These are phyloP conservation scores for Dryas integrifolia DNA, from an alignment of 331 rosid genomes.

Conservation along the genomic window DNA sequence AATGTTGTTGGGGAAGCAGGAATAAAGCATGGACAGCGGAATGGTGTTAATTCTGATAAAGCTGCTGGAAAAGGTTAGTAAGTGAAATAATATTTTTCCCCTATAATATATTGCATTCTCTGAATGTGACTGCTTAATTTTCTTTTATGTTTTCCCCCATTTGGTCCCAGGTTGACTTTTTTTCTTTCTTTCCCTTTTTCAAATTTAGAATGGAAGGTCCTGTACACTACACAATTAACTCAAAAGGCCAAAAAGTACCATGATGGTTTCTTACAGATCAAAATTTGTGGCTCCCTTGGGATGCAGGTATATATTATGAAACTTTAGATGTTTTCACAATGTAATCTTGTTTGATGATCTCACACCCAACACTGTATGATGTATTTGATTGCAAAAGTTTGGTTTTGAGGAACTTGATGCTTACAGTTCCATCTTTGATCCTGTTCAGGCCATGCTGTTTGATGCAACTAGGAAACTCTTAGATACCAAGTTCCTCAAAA, in stretches of 20 bases:
- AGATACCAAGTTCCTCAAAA: conserved; percentile 61
- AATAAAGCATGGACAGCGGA: conserved; percentile 15
- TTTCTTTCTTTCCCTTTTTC: conserved; percentile 2
- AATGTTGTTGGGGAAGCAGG: conserved; percentile 12
- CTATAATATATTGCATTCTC: not conserved
- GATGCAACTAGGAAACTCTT: conserved; percentile 53
- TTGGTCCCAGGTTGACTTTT: not conserved
- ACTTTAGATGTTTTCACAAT: conserved; percentile 20
- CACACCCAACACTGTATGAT: conserved; percentile 1
- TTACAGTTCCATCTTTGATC: conserved; percentile 12
- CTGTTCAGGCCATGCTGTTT: conserved; percentile 55
- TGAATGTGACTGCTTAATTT: not conserved
- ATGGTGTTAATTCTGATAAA: conserved; percentile 3
- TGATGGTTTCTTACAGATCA: conserved; percentile 60
- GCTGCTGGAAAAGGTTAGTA: conserved; percentile 19
- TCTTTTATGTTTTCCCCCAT: not conserved
- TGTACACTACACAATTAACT: conserved; percentile 67
- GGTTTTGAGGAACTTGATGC: conserved; percentile 8
- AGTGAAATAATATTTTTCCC: not conserved
- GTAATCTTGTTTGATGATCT: conserved; percentile 15
- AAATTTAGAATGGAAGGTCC: conserved; percentile 61
- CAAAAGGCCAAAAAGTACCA: conserved; percentile 84
- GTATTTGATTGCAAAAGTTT: conserved; percentile 19
- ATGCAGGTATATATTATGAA: conserved; percentile 48
- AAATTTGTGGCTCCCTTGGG: conserved; percentile 41